Percentiles rank a stretch among this genome's conserved stretches.
These are phyloP conservation scores for Neonectria hederae DNA, from an alignment of 2,329 filamentous ascomycete genomes.

Conservation along the genomic window DNA sequence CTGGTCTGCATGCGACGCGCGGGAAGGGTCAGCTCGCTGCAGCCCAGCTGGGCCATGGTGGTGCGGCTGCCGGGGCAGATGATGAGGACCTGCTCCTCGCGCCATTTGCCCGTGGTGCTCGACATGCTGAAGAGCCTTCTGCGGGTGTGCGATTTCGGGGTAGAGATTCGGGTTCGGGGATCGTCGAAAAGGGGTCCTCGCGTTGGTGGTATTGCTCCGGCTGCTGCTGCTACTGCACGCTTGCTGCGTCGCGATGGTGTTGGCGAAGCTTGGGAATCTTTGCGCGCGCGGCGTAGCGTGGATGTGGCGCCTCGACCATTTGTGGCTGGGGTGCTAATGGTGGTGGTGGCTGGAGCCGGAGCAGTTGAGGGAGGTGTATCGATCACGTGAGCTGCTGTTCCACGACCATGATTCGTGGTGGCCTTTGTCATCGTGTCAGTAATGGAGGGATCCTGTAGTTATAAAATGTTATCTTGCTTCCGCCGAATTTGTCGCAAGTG, in stretches of 20 bases:
- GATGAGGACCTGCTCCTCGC: conserved; percentile 72
- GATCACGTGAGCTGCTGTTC: not conserved
- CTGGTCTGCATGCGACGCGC: conserved; percentile 86
- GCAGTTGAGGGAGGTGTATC: not conserved
- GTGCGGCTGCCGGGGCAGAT: conserved; percentile 87
- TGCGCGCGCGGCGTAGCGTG: conserved; percentile 28
- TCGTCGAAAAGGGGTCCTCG: not conserved
- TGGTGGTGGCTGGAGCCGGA: not conserved
- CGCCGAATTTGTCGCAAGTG: not conserved
- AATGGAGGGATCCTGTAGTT: not conserved
- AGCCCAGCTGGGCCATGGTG: conserved; percentile 89
- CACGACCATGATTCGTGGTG: not conserved
- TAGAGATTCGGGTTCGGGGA: not conserved
- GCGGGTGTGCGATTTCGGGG: conserved; percentile 12
- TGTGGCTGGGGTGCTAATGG: not conserved
- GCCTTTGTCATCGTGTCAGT: not conserved
- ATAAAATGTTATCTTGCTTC: not conserved
- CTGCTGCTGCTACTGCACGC: conserved; percentile 16
- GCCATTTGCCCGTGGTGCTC: conserved; percentile 66
- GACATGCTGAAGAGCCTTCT: conserved; percentile 56
- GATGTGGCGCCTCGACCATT: not conserved
- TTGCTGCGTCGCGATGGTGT: conserved; percentile 36
- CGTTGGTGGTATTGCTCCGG: conserved; percentile 21
- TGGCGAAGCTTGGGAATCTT: conserved; percentile 33
- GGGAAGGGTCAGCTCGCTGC: conserved; percentile 92